These are phyloP conservation scores for Rhododendron griersonianum DNA, from an alignment of 148 eudicot species.

Conservation along the genomic window DNA sequence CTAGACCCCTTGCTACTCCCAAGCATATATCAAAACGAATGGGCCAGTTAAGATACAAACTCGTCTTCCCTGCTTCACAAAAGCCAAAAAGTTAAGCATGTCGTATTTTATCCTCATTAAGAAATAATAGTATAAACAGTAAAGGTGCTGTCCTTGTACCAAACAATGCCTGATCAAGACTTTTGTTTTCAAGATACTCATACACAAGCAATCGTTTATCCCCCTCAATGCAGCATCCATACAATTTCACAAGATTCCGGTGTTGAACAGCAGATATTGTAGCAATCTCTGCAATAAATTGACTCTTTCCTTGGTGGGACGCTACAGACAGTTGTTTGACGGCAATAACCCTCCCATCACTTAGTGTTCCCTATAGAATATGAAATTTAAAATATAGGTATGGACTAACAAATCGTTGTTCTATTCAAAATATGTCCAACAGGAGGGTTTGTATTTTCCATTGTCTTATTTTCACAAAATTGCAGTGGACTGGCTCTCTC, in stretches of 20 bases:
- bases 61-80: constrained; percentile 33
- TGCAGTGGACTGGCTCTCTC: background rate
- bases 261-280: constrained; percentile 88
- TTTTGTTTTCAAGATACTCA: constrained; percentile 80
- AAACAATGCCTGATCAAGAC: constrained; percentile 87
- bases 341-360: constrained; percentile 72
- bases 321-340: constrained; percentile 82
- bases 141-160: constrained; percentile 29
- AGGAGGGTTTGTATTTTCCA: background rate
- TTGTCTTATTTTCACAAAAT: background rate
- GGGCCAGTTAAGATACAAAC: constrained; percentile 52
- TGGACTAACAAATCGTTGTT: background rate
- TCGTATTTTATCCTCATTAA: background rate
- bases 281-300: constrained; percentile 85
- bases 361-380: constrained; percentile 55
- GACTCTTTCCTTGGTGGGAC: constrained; percentile 77
- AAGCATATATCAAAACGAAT: background rate
- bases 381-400: background rate
- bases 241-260: constrained; percentile 77
- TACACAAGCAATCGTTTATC: constrained; percentile 73
- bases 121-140: background rate
- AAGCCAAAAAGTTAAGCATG: background rate
- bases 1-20: constrained; percentile 68
- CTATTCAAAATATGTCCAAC: background rate
- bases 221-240: constrained; percentile 93